Base-by-base conservation (phyloP, 495 filamentous ascomycete species). In the Rostrohypoxylon terebratum region DNA sequence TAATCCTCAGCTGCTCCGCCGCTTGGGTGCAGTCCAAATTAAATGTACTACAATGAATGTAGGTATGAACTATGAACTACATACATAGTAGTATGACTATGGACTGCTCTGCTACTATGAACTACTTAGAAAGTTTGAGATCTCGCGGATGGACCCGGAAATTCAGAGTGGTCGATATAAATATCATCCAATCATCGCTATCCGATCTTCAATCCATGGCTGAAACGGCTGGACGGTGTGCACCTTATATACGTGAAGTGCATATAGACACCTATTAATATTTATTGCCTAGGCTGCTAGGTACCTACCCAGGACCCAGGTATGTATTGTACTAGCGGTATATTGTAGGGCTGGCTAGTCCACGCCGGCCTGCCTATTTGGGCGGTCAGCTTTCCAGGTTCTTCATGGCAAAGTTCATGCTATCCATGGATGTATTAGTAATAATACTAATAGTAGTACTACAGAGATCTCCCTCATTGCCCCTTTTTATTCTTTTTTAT, bases 91-190 rank as follows among this genome's bases (percentile, higher is more conserved):
- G n/a, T n/a, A n/a, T n/a, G n/a, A n/a, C n/a, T n/a, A n/a, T n/a
- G n/a, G n/a, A n/a, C n/a, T n/a, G n/a, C n/a, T 47, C 16, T 6
- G 45, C 18, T 23, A 23, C 45, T 20, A 42, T n/a, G n/a, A n/a
- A n/a, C n/a, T n/a, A n/a, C n/a, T n/a, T n/a, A n/a, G n/a, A n/a
- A n/a, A n/a, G n/a, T 1, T 16, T 47, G 45, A 18, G 18, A 65
- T 47, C 61, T 55, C 62, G 55, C 60, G 47, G 44, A 20, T 34
- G 48, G 47, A 3, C 10, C 14, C 14, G 14, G 38, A 42, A n/a
- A 48, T 66, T 66, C 20, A 20, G 48, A 71, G 28, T 5, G 62
- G 60, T 62, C 20, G 31, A 4, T 54, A 48, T 65, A 71, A 61
- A 66, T 71, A 55, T 45, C 28, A 28, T 28, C 61, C 61, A 66